Percentiles rank a stretch among this genome's conserved stretches.
These are phyloP conservation scores for Cornus florida DNA, from an alignment of 148 eudicot species.

Conservation along the genomic window DNA sequence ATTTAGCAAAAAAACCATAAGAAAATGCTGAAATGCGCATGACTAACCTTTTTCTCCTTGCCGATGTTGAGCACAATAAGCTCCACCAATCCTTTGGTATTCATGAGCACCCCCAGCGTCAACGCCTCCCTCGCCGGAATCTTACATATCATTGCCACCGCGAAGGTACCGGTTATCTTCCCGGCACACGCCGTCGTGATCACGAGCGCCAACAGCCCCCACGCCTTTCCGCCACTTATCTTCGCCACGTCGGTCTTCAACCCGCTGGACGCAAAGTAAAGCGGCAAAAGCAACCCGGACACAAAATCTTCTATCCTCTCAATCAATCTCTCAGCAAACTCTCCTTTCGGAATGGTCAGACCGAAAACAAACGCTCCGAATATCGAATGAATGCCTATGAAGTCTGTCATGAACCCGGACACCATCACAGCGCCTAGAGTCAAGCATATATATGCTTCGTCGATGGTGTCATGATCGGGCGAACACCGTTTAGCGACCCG, in stretches of 20 bases:
- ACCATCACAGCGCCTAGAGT: conserved; percentile 40
- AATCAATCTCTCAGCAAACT: conserved; percentile 28
- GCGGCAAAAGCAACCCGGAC: conserved; percentile 38
- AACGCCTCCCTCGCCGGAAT: conserved; percentile 41
- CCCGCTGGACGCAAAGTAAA: conserved; percentile 57
- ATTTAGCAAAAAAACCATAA: not conserved
- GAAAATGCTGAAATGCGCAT: not conserved
- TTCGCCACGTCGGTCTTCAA: conserved; percentile 49
- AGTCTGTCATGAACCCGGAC: conserved; percentile 50
- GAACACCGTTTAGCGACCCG: conserved; percentile 27
- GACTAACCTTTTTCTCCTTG: conserved; percentile 44
- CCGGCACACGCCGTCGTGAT: conserved; percentile 42
- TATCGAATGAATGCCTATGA: conserved; percentile 53
- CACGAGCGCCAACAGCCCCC: conserved; percentile 50
- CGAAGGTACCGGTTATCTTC: conserved; percentile 47
- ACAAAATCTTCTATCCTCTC: conserved; percentile 55
- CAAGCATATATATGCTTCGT: conserved; percentile 36
- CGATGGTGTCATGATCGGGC: conserved; percentile 25
- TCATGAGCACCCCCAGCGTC: conserved; percentile 53
- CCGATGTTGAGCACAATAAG: conserved; percentile 61
- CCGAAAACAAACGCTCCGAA: conserved; percentile 57
- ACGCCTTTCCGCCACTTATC: conserved; percentile 41
- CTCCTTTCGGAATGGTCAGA: conserved; percentile 43
- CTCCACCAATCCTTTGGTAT: conserved; percentile 59
- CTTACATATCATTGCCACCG: conserved; percentile 26